Evolutionary conservation across 495 filamentous ascomycete species (phyloP), one percentile per base, ranked within the genome.

Genomic region (Aspergillus saccharolyticus): DNA sequence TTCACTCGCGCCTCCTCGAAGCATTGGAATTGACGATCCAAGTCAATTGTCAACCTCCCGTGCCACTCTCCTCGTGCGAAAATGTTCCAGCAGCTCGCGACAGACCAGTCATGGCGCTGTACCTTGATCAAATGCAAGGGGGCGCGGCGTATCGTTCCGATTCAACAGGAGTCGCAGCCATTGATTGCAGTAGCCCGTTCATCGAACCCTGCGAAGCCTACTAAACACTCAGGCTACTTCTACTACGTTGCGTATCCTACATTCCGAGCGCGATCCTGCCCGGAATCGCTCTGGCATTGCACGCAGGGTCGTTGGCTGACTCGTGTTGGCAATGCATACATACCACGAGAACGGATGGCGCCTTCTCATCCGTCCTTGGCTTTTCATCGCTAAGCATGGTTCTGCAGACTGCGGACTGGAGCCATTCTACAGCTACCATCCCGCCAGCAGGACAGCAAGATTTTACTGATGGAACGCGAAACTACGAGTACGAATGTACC

Each of bases 401-500:
- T 28, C n/a, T 28, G 33, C 33, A 39, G 33, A 39, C 33, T 12
- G 4, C 33, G 2, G 10, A 39, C 4, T 39, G 7, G 33, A 39
- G 33, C 7, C 14, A 2, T 15, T 12, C 33, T 39, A 15, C 33
- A 28, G 33, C 33, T 39, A 9, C 2, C 33, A 39, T 39, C 14
- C 33, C 33, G 33, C 33, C 33, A 15, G 33, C 33, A 12, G 12
- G 10, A 39, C 33, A 15, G 6, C 7, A 5, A 51, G 9, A 52
- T 15, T 20, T 16, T 44, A 56, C 14, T 22, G 24, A 22, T 14
- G 48, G 43, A 2, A 52, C n/a, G 15, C n/a, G 48, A 48, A 2
- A 52, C n/a, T 18, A 53, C 5, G 21, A 9, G 19, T 6, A 43
- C 60, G 63, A 63, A 77, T 78, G 74, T 78, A 73, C 68, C 75